Evolutionary conservation across 495 filamentous ascomycete genomes (phyloP), one percentile per base, ranked within the genome.

Genomic region (Hypoxylon cercidicola): DNA sequence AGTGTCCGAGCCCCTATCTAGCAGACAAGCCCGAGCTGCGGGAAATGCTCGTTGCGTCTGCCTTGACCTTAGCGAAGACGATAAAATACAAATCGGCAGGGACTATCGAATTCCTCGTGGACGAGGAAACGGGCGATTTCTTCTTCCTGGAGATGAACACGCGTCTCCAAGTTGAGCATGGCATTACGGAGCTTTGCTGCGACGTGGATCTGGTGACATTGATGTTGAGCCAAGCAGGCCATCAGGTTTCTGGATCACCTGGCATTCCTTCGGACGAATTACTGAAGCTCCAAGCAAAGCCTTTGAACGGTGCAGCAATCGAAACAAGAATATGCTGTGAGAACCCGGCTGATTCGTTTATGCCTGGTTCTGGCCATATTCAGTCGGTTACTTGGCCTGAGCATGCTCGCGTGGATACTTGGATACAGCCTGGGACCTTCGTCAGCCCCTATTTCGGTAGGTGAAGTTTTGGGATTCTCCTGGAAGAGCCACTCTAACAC

Each of bases 61-160:
- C 87, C 6, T 77, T 85, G 9, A 70, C 69, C 18, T 73, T 86
- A 6, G 80, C 83, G 1, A 72, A 79, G 45, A 80, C 77, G 3
- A 78, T 88, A 25, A 77, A 80, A n/a, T 89, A 89, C 57, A 77
- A 73, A 12, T 84, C 80, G 5, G 85, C 82, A 4, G 88, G 88
- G 0, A 90, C 88, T 0, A 78, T 90, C 12, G 87, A 89, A 66
- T 90, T 81, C 65, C 78, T 90, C 2, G 84, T 89, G 10, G 85
- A 90, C 64, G 86, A 87, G 53, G 72, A 77, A 32, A 81, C 80
- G 0, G 79, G 78, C 0, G 77, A 81, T 9, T 87, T 87, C 73
- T 90, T 85, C 72, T 90, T 90, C 60, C 76, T 89, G 4, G 88
- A 90, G 66, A 87, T 90, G 84, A 89, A 89, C 66, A 88, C 87